These are phyloP conservation scores for Hemileccinum impolitum DNA, from an alignment of 768 basidiomycete species.

Conservation along the genomic window DNA sequence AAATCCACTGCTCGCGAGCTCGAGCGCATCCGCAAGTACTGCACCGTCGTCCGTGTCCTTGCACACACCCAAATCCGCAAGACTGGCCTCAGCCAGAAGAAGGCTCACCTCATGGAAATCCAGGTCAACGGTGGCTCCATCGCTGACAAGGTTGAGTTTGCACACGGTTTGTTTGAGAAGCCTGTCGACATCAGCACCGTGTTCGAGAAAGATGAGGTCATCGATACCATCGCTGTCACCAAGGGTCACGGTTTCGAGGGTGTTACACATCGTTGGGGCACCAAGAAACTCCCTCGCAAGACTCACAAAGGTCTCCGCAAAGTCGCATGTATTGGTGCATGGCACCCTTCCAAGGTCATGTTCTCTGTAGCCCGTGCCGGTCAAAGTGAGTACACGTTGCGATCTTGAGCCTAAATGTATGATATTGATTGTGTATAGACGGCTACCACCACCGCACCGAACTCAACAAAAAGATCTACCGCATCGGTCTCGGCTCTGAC, in stretches of 20 bases:
- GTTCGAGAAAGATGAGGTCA: slow-evolving; percentile 95
- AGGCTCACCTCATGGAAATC: slow-evolving; percentile 99
- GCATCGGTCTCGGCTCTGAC: slow-evolving; percentile 78
- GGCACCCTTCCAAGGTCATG: slow-evolving; percentile 99
- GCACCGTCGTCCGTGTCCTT: slow-evolving; percentile 98
- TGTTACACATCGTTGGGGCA: slow-evolving; percentile 99
- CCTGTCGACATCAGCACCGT: slow-evolving; percentile 78
- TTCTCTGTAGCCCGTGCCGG: slow-evolving; percentile 99
- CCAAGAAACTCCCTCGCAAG: slow-evolving; percentile 97
- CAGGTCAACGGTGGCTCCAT: slow-evolving; percentile 97
- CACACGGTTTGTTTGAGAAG: slow-evolving; percentile 95
- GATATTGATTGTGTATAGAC: slow-evolving; percentile 44
- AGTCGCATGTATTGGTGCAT: slow-evolving; percentile 98
- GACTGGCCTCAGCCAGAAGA: slow-evolving; percentile 98
- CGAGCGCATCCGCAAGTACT: slow-evolving; percentile 99
- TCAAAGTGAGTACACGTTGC: slow-evolving; percentile 71
- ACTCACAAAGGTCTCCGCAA: slow-evolving; percentile 99
- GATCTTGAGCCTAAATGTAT: not conserved
- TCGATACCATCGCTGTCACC: slow-evolving; percentile 97
- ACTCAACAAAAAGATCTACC: slow-evolving; percentile 99
- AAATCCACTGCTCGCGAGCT: slow-evolving; percentile 93
- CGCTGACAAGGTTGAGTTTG: slow-evolving; percentile 96
- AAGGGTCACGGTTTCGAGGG: slow-evolving; percentile 99
- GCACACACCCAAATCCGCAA: slow-evolving; percentile 99
- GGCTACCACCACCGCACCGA: slow-evolving; percentile 97